Conservation (phyloP, 2,329 filamentous ascomycete species). For the Xylariomycetidae sp. region DNA sequence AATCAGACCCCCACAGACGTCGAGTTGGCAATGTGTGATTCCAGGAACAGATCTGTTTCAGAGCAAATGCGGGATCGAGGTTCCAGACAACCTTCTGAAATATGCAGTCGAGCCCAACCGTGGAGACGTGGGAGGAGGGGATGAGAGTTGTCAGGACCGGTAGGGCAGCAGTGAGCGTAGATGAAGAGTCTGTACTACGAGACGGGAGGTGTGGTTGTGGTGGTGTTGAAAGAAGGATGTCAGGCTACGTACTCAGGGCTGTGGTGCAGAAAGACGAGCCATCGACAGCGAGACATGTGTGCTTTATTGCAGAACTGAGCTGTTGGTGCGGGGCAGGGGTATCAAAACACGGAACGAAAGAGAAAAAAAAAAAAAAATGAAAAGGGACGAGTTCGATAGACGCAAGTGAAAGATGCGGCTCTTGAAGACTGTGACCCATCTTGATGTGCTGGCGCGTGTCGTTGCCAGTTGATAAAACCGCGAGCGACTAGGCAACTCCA, state of each 20-base stretch:
- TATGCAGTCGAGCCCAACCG: slow-evolving; percentile 55
- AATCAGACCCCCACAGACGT: slow-evolving; percentile 20
- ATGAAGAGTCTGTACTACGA: slow-evolving; percentile 34
- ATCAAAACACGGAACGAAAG: slow-evolving; percentile 36
- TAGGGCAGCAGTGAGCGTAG: slow-evolving; percentile 29
- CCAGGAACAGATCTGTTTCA: slow-evolving; percentile 23
- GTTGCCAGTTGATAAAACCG: slow-evolving; percentile 73
- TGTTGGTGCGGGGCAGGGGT: slow-evolving; percentile 48
- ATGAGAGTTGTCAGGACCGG: slow-evolving; percentile 26
- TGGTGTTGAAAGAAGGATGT: slow-evolving; percentile 37
- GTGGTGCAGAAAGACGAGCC: slow-evolving; percentile 46
- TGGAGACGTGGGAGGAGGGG: slow-evolving; percentile 34
- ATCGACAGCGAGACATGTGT: slow-evolving; percentile 58
- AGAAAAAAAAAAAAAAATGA: slow-evolving; percentile 29
- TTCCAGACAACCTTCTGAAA: slow-evolving; percentile 29
- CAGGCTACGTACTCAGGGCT: slow-evolving; percentile 45
- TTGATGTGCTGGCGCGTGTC: slow-evolving; percentile 89
- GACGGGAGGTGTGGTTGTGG: slow-evolving; percentile 31
- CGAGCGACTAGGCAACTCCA: slow-evolving; percentile 61
- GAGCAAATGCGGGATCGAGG: slow-evolving; percentile 26
- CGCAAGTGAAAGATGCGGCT: slow-evolving; percentile 62
- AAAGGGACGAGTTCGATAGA: slow-evolving; percentile 44
- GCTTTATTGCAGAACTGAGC: slow-evolving; percentile 57
- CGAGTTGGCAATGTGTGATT: slow-evolving; percentile 20
- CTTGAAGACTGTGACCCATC: slow-evolving; percentile 63